Percentiles rank a stretch among this genome's conserved stretches.
Conservation (phyloP, 352 stramenopile genomes). For the Plasmopara halstedii region DNA sequence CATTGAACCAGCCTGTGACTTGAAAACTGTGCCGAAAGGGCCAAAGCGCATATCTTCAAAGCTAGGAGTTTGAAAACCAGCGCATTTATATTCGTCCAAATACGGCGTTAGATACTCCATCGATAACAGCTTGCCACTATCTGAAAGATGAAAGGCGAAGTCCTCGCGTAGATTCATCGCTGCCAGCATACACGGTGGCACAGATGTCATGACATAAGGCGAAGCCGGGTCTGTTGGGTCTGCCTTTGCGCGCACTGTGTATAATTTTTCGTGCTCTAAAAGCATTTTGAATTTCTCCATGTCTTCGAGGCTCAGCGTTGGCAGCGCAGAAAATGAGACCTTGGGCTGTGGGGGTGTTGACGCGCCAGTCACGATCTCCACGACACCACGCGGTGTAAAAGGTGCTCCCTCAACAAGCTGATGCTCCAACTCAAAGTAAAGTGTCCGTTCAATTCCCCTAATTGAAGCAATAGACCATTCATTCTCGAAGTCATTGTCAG, state of each 20-base stretch:
- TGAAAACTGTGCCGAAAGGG: constrained; percentile 47
- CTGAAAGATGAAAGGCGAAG: constrained; percentile 73
- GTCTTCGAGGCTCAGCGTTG: constrained; percentile 35
- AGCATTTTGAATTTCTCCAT: constrained; percentile 39
- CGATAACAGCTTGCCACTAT: constrained; percentile 64
- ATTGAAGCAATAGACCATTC: constrained; percentile 17
- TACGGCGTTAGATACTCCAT: constrained; percentile 79
- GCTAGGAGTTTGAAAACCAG: constrained; percentile 45
- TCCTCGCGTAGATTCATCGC: constrained; percentile 71
- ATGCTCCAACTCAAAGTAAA: constrained; percentile 67
- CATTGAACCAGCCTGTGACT: constrained; percentile 52
- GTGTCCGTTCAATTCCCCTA: constrained; percentile 30
- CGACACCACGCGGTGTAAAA: constrained; percentile 47
- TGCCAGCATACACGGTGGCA: constrained; percentile 74
- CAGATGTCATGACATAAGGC: constrained; percentile 62
- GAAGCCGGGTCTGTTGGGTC: constrained; percentile 52
- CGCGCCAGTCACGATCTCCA: constrained; percentile 53
- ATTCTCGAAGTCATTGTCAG: constrained; percentile 59
- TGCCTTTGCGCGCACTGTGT: constrained; percentile 61
- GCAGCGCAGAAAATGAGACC: constrained; percentile 45
- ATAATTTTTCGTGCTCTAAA: constrained; percentile 42
- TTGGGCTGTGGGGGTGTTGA: constrained; percentile 52
- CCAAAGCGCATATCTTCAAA: constrained; percentile 56
- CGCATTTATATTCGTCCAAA: constrained; percentile 27
- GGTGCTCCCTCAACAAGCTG: constrained; percentile 20